phyloP scores from a whole-genome alignment of 331 rosid genomes.

The Malus hybrid region DNA sequence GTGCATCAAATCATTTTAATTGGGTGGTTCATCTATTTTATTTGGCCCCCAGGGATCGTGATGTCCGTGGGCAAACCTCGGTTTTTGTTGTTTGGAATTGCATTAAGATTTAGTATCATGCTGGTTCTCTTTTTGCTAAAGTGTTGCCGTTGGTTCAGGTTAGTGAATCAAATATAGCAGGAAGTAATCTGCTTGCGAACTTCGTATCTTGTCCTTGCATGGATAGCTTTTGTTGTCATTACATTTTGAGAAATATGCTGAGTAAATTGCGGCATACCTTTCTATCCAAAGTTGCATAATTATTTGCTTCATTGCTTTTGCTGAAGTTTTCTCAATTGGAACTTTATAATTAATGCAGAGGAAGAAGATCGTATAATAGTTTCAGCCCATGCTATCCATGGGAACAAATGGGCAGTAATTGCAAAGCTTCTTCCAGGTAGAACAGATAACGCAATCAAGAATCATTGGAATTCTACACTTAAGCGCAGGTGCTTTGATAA shows the following conservation, averaged over 20 bases:
- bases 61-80: not conserved
- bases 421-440: conserved; percentile 68
- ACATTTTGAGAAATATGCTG: not conserved
- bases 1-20: not conserved
- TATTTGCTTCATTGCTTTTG: not conserved
- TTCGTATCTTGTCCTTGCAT: not conserved
- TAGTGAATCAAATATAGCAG: not conserved
- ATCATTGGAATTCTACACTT: conserved; percentile 71
- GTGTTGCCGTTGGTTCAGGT: not conserved
- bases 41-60: not conserved
- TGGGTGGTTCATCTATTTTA: not conserved
- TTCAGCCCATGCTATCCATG: conserved; percentile 58
- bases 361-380: conserved; percentile 52
- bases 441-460: conserved; percentile 68
- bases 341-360: conserved; percentile 28
- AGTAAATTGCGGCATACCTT: not conserved
- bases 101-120: not conserved
- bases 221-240: not conserved
- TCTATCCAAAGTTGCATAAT: not conserved
- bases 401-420: conserved; percentile 72
- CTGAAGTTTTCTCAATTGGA: not conserved
- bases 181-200: not conserved
- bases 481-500: conserved; percentile 37
- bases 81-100: not conserved
- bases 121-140: not conserved